Conservation (phyloP, 495 filamentous ascomycete species). For the Cladorrhinum samala region DNA sequence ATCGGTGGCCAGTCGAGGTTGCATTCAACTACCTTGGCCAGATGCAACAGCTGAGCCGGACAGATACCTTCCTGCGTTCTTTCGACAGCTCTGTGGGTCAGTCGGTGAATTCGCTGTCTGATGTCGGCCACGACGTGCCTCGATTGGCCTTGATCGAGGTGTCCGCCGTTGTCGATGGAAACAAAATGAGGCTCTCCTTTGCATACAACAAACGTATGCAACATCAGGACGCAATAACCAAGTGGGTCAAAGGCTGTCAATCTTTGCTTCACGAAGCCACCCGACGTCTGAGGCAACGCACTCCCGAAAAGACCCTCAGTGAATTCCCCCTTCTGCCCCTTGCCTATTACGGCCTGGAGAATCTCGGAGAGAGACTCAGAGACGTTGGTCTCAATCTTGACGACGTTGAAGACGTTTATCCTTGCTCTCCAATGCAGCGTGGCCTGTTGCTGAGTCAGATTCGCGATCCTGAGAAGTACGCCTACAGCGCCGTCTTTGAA, state of each 20-base stretch:
- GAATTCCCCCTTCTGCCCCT: constrained; percentile 51
- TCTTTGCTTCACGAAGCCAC: constrained; percentile 36
- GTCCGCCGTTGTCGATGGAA: constrained; percentile 35
- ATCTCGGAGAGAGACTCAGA: constrained; percentile 33
- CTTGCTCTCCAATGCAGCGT: constrained; percentile 39
- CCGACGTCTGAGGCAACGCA: constrained; percentile 31
- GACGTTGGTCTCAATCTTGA: constrained; percentile 28
- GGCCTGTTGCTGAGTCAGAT: constrained; percentile 42
- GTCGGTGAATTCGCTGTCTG: constrained; percentile 36
- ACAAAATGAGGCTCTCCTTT: constrained; percentile 48
- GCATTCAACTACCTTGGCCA: constrained; percentile 53
- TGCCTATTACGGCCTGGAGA: constrained; percentile 44
- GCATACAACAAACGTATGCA: constrained; percentile 52
- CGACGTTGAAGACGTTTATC: constrained; percentile 38
- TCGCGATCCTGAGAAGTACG: constrained; percentile 47
- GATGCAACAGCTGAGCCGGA: constrained; percentile 40
- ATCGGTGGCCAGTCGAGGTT: constrained; percentile 52
- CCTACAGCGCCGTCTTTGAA: constrained; percentile 47
- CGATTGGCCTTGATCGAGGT: constrained; percentile 47
- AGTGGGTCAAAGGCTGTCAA: constrained; percentile 45
- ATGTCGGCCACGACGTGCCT: constrained; percentile 39
- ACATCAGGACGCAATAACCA: constrained; percentile 41
- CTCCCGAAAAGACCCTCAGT: constrained; percentile 43
- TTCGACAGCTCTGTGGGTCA: constrained; percentile 21
- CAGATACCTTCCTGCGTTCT: constrained; percentile 47